Evolutionary conservation across 495 filamentous ascomycete species (phyloP), one percentile per base, ranked within the genome.

Genomic region (Podospora appendiculata): DNA sequence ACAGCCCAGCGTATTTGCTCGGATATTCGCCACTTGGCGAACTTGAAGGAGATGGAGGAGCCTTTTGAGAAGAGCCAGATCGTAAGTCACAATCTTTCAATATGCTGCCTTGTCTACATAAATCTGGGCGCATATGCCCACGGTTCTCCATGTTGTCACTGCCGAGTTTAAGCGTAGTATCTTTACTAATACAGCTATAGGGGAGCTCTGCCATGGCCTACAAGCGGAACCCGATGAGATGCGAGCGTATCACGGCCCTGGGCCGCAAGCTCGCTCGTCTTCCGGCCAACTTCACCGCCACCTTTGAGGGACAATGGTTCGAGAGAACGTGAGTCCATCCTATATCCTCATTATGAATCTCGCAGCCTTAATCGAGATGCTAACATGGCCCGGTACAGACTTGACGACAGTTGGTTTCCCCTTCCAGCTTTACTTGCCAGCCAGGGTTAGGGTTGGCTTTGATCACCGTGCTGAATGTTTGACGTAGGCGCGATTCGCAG

Each of bases 21-120:
- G 58, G 89, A 92, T 61, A 88, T 95, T 54, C 79, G 90, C 32
- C 87, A 89, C 60, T 73, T 94, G n/a, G 87, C 87, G 3, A 60
- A 64, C 47, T 54, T 62, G 33, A 74, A 74, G 67, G 83, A 93
- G 70, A 75, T 95, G 55, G 90, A 97, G 67, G 92, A 96, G 75
- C 92, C 92, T 2, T 93, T 94, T 51, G 92, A 95, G 71, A 86
- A 80, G 54, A 75, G 78, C 54, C 86, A 89, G 59, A 88, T 89
- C 39, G 82, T 17, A 44, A 44, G 25, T 25, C 25, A 2, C 5
- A 25, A 25, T 25, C 25, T 25, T 25, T 25, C n/a, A n/a, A n/a
- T 25, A 2, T 25, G 25, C 25, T 25, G 25, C 5, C 5, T 25
- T 25, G 25, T 25, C 25, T 25, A 25, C 25, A 2, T 25, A 25